Conservation (phyloP, 257 asterid species). For the Petrea volubilis region DNA sequence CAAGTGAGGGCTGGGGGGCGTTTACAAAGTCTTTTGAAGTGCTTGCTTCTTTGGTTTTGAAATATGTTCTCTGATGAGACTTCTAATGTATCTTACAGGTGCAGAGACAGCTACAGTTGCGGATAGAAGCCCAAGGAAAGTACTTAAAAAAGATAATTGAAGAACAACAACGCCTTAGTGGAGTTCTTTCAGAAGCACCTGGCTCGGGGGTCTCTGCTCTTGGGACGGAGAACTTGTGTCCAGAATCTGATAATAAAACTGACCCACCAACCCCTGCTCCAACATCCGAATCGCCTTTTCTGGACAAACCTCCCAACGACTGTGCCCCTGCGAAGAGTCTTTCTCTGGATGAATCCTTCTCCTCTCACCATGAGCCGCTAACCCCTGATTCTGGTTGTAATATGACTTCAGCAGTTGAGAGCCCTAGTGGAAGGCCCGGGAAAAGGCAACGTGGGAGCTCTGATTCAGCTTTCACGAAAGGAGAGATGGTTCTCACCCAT, state of each 20-base stretch:
- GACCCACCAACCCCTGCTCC: conserved; percentile 87
- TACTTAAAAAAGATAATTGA: conserved; percentile 93
- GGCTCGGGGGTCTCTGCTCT: conserved; percentile 47
- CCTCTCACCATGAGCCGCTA: conserved; percentile 78
- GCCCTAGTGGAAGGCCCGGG: conserved; percentile 52
- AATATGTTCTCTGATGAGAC: not conserved
- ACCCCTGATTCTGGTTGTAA: conserved; percentile 80
- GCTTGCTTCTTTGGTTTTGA: conserved; percentile 10
- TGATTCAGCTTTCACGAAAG: conserved; percentile 40
- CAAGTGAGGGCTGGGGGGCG: not conserved
- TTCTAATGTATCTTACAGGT: conserved; percentile 49
- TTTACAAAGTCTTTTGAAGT: not conserved
- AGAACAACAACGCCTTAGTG: conserved; percentile 86
- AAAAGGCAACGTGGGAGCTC: conserved; percentile 50
- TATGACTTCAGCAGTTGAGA: conserved; percentile 41
- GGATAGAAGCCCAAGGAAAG: conserved; percentile 98
- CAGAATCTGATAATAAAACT: conserved; percentile 54
- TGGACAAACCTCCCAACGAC: conserved; percentile 53
- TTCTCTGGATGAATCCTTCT: conserved; percentile 72
- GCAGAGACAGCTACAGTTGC: conserved; percentile 88
- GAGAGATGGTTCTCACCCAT: conserved; percentile 47
- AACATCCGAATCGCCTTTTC: conserved; percentile 62
- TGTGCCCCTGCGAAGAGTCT: conserved; percentile 51
- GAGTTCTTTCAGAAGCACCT: conserved; percentile 71
- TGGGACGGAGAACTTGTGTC: conserved; percentile 37